Evolutionary conservation across 208 protist species (phyloP), one percentile per base, ranked within the genome.

Genomic region (Leptomonas pyrrhocoris): DNA sequence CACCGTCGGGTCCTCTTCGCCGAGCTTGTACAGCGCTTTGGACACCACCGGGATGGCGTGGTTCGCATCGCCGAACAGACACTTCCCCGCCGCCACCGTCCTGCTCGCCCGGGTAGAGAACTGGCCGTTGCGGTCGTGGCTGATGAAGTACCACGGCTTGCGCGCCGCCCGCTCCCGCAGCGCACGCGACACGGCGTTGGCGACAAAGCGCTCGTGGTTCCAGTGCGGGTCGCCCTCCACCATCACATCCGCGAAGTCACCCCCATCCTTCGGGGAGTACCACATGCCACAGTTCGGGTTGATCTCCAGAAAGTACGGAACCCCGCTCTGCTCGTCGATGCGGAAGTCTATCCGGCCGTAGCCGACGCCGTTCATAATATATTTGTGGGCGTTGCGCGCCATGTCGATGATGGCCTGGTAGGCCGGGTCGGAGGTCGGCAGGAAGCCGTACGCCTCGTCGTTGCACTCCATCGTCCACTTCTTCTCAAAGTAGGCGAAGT

Each of bases 201-300:
- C 67, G 54, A 95, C 36, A 63, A 95, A 95, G 13, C 84, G 83
- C 59, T 95, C 87, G 67, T 95, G 90, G 54, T 87, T 82, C 88
- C 90, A 95, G 57, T 80, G 80, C 28, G 80, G 73, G 79, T 95
- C 90, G 50, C 79, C 80, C 65, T 88, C 60, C 31, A 95, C 90
- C 85, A 93, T 93, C 25, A 93, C 68, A 60, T 95, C 90, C 18
- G 90, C 90, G 65, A 93, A 95, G 79, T 95, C 90, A 19, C 90
- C 90, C 56, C 86, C 87, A 53, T 93, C 90, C 58, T 90, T 88
- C 28, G 84, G 74, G 56, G 74, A 62, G 71, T 96, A 96, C 87
- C 88, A 94, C 89, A 96, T 94, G 4, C 92, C 92, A 70, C 89
- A 94, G 79, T 96, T 96, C 30, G 89, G 89, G 67, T 96, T 96